Evolutionary conservation across 75 land plant species (phyloP).

Genomic region (Isoetes taiwanensis): DNA sequence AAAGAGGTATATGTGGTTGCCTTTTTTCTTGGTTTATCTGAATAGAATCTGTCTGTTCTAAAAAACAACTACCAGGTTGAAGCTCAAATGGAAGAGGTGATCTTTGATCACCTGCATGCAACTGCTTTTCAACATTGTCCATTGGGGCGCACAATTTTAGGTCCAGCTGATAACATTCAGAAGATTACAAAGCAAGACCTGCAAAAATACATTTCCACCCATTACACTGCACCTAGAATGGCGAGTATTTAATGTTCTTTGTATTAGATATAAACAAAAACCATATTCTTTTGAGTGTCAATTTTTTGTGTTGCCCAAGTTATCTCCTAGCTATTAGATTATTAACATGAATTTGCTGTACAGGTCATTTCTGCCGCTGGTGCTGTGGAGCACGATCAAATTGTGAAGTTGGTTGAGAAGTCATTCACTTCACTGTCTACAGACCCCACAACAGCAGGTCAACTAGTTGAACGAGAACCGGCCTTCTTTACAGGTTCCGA

Average conservation of each 20-base stretch:
- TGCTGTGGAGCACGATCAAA: constrained; percentile 47
- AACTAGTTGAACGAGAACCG: constrained; percentile 41
- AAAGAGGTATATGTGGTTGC: constrained; percentile 90
- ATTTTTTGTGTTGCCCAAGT: neutral
- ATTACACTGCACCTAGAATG: constrained; percentile 83
- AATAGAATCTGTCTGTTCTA: neutral
- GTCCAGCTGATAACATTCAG: constrained; percentile 63
- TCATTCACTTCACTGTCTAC: constrained; percentile 34
- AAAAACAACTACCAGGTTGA: constrained; percentile 82
- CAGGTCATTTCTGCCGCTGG: constrained; percentile 58
- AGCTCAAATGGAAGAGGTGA: constrained; percentile 78
- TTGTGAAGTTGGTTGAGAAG: constrained; percentile 36
- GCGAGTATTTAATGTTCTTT: constrained; percentile 17
- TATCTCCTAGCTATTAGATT: neutral
- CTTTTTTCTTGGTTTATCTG: neutral
- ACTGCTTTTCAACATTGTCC: constrained; percentile 92
- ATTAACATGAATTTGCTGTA: neutral
- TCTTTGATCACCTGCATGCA: constrained; percentile 91
- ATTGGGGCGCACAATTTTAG: constrained; percentile 76
- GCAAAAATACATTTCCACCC: constrained; percentile 61
- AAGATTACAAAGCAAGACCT: constrained; percentile 53
- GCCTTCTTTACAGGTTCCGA: constrained; percentile 56
- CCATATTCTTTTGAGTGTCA: neutral
- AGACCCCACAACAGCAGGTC: constrained; percentile 30
- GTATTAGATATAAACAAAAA: neutral